Percentiles rank a stretch among this genome's conserved stretches.
Conservation (phyloP, 441 rosid species). For the Mallotus repandus region DNA sequence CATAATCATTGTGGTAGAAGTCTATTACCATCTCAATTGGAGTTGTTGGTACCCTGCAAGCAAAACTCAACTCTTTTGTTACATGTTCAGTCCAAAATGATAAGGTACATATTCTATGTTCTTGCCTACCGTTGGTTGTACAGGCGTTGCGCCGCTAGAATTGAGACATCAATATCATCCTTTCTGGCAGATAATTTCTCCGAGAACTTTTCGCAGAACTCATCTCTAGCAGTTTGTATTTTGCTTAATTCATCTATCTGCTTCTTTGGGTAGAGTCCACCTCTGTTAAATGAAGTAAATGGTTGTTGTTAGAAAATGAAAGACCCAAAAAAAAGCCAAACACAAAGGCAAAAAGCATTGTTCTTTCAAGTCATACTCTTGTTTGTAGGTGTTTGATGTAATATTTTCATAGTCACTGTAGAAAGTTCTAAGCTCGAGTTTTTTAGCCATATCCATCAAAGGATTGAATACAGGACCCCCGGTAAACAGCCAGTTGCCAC, state of each 20-base stretch:
- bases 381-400: slow-evolving; percentile 30
- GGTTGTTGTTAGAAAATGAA: neutral
- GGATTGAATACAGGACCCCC: slow-evolving; percentile 32
- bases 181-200: slow-evolving; percentile 12
- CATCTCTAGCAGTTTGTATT: slow-evolving; percentile 19
- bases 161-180: slow-evolving; percentile 29
- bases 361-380: slow-evolving; percentile 13
- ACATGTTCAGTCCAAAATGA: neutral
- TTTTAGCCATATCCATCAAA: slow-evolving; percentile 21
- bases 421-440: slow-evolving; percentile 22
- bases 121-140: slow-evolving; percentile 16
- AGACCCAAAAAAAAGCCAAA: no score
- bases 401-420: slow-evolving; percentile 19
- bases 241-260: slow-evolving; percentile 1
- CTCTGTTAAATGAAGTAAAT: slow-evolving; percentile 4
- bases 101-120: neutral
- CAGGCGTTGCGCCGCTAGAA: slow-evolving; percentile 22
- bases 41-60: slow-evolving; percentile 27
- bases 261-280: slow-evolving; percentile 25
- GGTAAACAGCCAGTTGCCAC: slow-evolving; percentile 31
- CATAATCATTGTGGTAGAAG: slow-evolving; percentile 32
- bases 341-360: no score
- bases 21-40: slow-evolving; percentile 44
- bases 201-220: slow-evolving; percentile 22
- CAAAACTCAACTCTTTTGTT: neutral